Evolutionary conservation across 257 asterid genomes (phyloP), one percentile per base, ranked within the genome.

Genomic region (Salvia rosmarinus): DNA sequence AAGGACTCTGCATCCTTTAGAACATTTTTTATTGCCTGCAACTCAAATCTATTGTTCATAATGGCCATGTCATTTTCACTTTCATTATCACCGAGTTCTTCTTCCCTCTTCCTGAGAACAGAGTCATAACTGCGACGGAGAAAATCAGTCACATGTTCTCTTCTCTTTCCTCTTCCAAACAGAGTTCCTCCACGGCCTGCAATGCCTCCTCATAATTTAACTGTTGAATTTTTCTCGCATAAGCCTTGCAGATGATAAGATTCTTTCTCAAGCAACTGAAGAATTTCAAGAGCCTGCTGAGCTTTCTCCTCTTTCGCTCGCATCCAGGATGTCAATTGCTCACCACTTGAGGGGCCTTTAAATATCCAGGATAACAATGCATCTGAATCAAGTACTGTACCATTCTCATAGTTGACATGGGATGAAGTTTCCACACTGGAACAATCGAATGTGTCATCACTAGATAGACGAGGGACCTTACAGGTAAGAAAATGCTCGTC

Each of bases 341-440:
- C 96, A 63, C 81, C 85, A 85, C 95, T 87, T 30, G 96, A 84
- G 51, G 90, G 82, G 34, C 95, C 95, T 30, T 64, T 73, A 79
- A 85, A 89, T 79, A 95, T 82, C 99, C 99, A 95, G 68, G 97
- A 86, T 75, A 95, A 80, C 61, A 95, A 80, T 56, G 96, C 85
- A 81, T 89, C 94, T 16, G 92, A 80, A 83, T 91, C 98, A 54
- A 86, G 83, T 56, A 77, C 72, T 70, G 59, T 81, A 23, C 81
- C 88, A 72, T 80, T 78, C 21, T 82, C 91, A 79, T 67, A 70
- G 72, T 58, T 76, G 61, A 67, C 60, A 82, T 58, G 78, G 63
- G 89, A 74, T 37, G 84, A 79, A 70, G 73, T 74, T 39, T 68
- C 44, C 6, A 64, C 72, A 74, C 75, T 69, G 17, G 82, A 75